Conservation (phyloP, 176 grass and related monocot species). For the Thalia dealbata region DNA sequence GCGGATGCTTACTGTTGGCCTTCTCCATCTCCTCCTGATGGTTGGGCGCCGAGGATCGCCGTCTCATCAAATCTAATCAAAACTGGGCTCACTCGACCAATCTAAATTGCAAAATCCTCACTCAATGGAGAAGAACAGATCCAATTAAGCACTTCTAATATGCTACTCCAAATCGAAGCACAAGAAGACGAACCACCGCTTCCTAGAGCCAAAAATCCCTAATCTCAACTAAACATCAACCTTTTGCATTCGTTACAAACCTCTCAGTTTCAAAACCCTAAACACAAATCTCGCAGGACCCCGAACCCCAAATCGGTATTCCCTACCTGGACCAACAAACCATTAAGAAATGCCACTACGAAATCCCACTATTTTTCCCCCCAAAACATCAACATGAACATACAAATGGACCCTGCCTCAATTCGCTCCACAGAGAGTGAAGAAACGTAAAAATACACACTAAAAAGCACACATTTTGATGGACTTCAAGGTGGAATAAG, state of each 20-base stretch:
- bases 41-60: conserved; percentile 36
- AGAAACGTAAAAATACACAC: not conserved
- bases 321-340: not conserved
- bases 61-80: conserved; percentile 41
- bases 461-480: not conserved
- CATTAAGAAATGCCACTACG: too few species aligned
- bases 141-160: not conserved
- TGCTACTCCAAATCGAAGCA: not conserved
- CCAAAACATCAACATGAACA: too few species aligned
- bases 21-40: conserved; percentile 66
- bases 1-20: conserved; percentile 40
- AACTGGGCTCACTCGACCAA: not conserved
- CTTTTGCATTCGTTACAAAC: not conserved
- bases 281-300: not conserved
- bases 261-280: not conserved
- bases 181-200: not conserved
- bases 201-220: not conserved
- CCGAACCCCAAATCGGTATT: not conserved
- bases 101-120: not conserved
- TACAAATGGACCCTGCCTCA: too few species aligned
- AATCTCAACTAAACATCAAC: not conserved
- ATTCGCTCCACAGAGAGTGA: too few species aligned
- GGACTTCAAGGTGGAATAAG: not conserved
- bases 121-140: not conserved
- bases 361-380: too few species aligned